Evolutionary conservation across 176 grass and related monocot species (phyloP), one percentile per base, ranked within the genome.

Genomic region (Pontederia paniculata): DNA sequence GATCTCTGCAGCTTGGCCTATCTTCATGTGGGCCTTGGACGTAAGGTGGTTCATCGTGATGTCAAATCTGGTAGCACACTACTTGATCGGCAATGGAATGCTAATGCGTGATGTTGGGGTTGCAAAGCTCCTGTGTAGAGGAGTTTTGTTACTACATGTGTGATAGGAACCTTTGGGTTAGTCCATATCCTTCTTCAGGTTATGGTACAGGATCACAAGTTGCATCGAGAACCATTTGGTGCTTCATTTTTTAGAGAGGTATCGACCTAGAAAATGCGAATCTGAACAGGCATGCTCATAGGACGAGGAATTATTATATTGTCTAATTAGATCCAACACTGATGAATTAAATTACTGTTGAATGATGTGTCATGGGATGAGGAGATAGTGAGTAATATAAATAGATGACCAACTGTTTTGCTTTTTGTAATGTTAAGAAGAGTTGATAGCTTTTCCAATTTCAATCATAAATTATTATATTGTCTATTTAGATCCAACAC

Each of bases 51-150:
- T 4, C 93, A 98, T 28, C 80, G 86, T 41, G 86, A 98, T 70
- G 73, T 98, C 47, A 98, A 98, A 70, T 90, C 93, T 53, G 91
- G 93, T 72, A 98, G 91, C 78, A 88, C 91, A 47, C 86, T 98
- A 15, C 72, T 98, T 45, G 86, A 98, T 74, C 72, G 20, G 10
- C 86, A 88, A 19, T 98, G 83, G 86, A 91, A 84, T 59, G 57
- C 93, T 25, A 98, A 83, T 48, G 86, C 91, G 20, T 1, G 93
- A 98, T 50, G 91, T 98, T 60, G 93, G 93, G 13, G 77, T 98
- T 14, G 86, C 93, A 64, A 98, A 98, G 57, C 68, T 98, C 0
- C 69, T 91, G 23, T 88, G 75, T 75, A 88, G 58, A 79, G 64
- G 44, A 60, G 83, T 60, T 98, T 77, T 44, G 75, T 91, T 1